Percentiles rank a stretch among this genome's conserved stretches.
These are phyloP conservation scores for Schwanniomyces etchellsii DNA, from an alignment of 1,139 yeast species.

Conservation along the genomic window DNA sequence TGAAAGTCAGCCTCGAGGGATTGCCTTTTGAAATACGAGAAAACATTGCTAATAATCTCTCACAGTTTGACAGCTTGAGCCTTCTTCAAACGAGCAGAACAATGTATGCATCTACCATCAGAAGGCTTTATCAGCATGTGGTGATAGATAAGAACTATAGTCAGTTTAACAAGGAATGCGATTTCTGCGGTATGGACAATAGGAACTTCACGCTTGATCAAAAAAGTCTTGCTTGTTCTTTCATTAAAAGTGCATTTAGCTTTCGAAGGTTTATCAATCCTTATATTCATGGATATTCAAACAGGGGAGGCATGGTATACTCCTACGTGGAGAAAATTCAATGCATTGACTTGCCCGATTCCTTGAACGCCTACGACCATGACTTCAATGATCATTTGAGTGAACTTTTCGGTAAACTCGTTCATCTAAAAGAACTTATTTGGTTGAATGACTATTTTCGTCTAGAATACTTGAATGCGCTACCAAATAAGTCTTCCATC, in stretches of 20 bases:
- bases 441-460: constrained; percentile 33
- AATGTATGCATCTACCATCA: constrained; percentile 24
- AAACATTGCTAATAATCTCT: constrained; percentile 25
- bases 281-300: constrained; percentile 5
- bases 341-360: constrained; percentile 29
- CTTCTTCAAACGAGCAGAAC: constrained; percentile 25
- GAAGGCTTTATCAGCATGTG: constrained; percentile 31
- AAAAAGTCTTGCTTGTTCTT: constrained; percentile 17
- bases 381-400: constrained; percentile 14
- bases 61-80: constrained; percentile 37
- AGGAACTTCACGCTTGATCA: constrained; percentile 3
- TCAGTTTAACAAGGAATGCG: constrained; percentile 29
- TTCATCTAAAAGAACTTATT: constrained; percentile 18
- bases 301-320: constrained; percentile 1
- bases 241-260: constrained; percentile 29
- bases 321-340: constrained; percentile 15
- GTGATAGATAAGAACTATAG: constrained; percentile 34
- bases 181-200: constrained; percentile 5
- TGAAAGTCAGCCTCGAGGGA: constrained; percentile 9
- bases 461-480: constrained; percentile 17
- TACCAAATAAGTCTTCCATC: constrained; percentile 17
- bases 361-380: constrained; percentile 26
- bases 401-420: constrained; percentile 16
- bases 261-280: constrained; percentile 24
- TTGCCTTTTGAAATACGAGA: constrained; percentile 36